A percentile compares a stretch with the other conserved stretches of the same genome.
Conservation (phyloP, 768 basidiomycete genomes). For the Termitomyces sp. region DNA sequence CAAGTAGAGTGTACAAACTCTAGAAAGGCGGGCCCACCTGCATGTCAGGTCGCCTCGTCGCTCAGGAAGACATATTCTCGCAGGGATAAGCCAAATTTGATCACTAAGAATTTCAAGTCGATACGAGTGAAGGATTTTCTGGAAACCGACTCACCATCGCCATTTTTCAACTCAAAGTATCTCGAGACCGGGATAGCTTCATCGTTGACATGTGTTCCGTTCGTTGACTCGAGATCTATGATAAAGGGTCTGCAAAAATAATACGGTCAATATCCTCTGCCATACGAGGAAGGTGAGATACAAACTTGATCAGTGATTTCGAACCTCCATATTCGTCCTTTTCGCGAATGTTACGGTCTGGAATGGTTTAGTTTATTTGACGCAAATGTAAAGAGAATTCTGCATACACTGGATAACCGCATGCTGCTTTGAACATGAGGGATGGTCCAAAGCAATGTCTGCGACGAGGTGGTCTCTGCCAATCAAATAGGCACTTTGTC, state of each 20-base stretch:
- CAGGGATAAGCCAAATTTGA: slow-evolving; percentile 80
- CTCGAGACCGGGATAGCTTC: slow-evolving; percentile 79
- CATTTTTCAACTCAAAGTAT: slow-evolving; percentile 78
- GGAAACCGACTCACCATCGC: slow-evolving; percentile 60
- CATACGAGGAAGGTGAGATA: slow-evolving; percentile 10
- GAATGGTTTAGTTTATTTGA: slow-evolving; percentile 7
- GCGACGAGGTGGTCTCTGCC: slow-evolving; percentile 86
- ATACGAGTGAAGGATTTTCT: not conserved
- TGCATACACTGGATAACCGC: slow-evolving; percentile 88
- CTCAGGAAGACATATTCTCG: slow-evolving; percentile 85
- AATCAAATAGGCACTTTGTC: slow-evolving; percentile 92
- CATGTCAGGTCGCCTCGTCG: slow-evolving; percentile 56
- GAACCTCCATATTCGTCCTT: slow-evolving; percentile 83
- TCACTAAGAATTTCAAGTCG: slow-evolving; percentile 41
- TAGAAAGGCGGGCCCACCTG: not conserved
- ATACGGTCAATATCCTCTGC: slow-evolving; percentile 3
- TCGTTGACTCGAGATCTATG: slow-evolving; percentile 98
- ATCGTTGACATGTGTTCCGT: slow-evolving; percentile 90
- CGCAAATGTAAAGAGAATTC: not conserved
- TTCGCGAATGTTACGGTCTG: slow-evolving; percentile 80
- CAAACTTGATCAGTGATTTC: slow-evolving; percentile 83
- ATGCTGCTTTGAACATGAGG: slow-evolving; percentile 98
- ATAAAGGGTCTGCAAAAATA: slow-evolving; percentile 74
- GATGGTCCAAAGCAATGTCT: slow-evolving; percentile 89
- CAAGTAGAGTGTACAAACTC: too few relatives aligned